Evolutionary conservation across 768 basidiomycete genomes (phyloP), one percentile per base, ranked within the genome.

Genomic region (Mycena pura): DNA sequence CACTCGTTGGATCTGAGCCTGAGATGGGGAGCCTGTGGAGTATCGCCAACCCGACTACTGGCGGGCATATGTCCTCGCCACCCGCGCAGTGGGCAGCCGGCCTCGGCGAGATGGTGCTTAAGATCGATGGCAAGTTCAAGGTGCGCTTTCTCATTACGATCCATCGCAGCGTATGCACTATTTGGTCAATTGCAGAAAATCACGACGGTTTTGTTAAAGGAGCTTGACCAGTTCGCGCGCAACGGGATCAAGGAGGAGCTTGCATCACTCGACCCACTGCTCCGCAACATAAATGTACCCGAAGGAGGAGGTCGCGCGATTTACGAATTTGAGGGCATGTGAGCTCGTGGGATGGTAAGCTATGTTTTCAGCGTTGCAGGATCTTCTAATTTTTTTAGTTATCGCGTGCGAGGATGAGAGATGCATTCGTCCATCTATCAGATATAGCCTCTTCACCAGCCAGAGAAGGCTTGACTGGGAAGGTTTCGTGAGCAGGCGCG

Each of bases 61-160:
- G 68, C 9, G 65, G 66, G 2, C 38, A 55, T n/a, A 45, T 66
- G 52, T 50, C 64, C 41, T 61, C 86, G 0, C 86, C 87, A 15
- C 76, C 82, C n/a, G 78, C 68, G 5, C 70, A 76, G 52, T 91
- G 88, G 89, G 86, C 82, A 14, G 76, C 84, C 9, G 73, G 78
- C 9, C 71, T 87, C n/a, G 87, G 85, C 6, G 94, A 96, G 50
- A 84, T 86, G 72, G 82, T 95, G 10, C 66, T 88, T 39, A 95
- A 94, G 75, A 86, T 93, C 40, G 95, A 96, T 71, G 79, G 81
- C 29, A 92, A 91, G 74, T 83, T 96, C 68, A 96, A 94, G 82
- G 93, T 92, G 44, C 50, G 83, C 55, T 28, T 31, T 56, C 21
- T 17, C 41, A 34, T 19, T 55, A n/a, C n/a, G n/a, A 21, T 27